Percentiles rank a stretch among this genome's conserved stretches.
phyloP scores from a whole-genome alignment of 1,284 basidiomycete genomes.

The Cutaneotrichosporon sp. region DNA sequence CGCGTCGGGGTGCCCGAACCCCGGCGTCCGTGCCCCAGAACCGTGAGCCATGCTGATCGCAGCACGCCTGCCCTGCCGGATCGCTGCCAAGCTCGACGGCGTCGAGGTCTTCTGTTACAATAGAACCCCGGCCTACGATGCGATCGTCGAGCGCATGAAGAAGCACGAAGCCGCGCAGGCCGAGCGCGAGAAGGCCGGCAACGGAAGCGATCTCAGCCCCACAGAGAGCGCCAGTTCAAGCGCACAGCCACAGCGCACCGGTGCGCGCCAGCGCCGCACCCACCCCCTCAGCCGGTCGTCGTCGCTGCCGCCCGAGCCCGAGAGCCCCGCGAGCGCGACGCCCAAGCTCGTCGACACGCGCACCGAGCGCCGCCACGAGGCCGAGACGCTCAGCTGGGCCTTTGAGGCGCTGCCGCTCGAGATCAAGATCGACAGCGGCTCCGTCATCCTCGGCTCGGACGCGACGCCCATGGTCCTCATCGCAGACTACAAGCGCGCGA shows the following conservation, averaged over 20 bases:
- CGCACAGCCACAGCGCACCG: neutral
- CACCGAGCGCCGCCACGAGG: constrained; percentile 3
- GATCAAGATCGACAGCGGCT: constrained; percentile 69
- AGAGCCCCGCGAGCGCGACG: neutral
- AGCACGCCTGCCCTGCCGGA: constrained; percentile 66
- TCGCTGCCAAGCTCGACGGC: constrained; percentile 75
- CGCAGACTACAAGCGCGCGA: constrained; percentile 69
- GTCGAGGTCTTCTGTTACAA: constrained; percentile 91
- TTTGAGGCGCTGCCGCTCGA: constrained; percentile 80
- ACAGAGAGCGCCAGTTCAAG: constrained; percentile 11
- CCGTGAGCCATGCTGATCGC: neutral
- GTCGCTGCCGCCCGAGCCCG: neutral
- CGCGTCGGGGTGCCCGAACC: no score
- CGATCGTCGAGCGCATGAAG: constrained; percentile 74
- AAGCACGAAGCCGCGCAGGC: constrained; percentile 35
- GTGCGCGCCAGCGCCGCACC: constrained; percentile 11
- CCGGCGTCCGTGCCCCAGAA: neutral
- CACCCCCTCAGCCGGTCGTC: constrained; percentile 3
- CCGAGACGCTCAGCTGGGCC: constrained; percentile 37
- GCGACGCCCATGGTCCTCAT: constrained; percentile 80
- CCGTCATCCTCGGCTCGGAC: constrained; percentile 76
- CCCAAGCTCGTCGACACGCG: neutral
- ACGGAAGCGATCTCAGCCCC: constrained; percentile 3
- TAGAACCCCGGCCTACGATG: constrained; percentile 79
- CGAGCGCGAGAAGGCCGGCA: neutral